Evolutionary conservation across 371 early-diverging fungal genomes (phyloP), one percentile per base, ranked within the genome.

Genomic region (Coemansia sp.): DNA sequence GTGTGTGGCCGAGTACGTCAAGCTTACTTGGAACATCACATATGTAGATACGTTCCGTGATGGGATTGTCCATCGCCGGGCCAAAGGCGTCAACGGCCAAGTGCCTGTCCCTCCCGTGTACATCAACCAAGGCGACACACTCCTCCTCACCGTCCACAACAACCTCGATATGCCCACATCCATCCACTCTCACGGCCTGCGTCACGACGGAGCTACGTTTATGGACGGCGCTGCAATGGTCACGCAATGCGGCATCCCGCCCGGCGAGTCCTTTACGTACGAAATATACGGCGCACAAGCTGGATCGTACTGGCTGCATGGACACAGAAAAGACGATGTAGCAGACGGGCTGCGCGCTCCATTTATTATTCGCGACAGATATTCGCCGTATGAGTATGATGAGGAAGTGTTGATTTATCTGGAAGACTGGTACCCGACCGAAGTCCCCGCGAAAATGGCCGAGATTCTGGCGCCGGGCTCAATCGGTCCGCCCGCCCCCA

Each of bases 181-280:
- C 48, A 61, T 90, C n/a, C 90, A 90, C 62, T 81, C 84, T 3
- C 90, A 90, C 64, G 90, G 90, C 21, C 73, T 87, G 68, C 84
- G 84, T 75, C 87, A 86, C 68, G 82, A 82, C 60, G 84, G 85
- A 59, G 84, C 86, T 5, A 74, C 51, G 30, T 86, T 81, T 59
- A 80, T 81, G 72, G 89, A 88, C 69, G 89, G 89, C 21, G 86
- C 87, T 2, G 78, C 78, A 26, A 78, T 78, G 79, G 84, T 84
- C 25, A 88, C 64, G 12, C 37, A 55, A 78, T 88, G 84, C 62
- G 75, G 81, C 20, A 82, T 84, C 40, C 84, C 84, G 12, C 84
- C 86, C 6, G 80, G 80, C n/a, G 65, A 64, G 39, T 80, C 80
- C 52, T 85, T 84, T 67, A 86, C 85, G n/a, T 90, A 91, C 75